Base-by-base conservation (phyloP, 495 filamentous ascomycete genomes). In the Ascodesmis nigricans region DNA sequence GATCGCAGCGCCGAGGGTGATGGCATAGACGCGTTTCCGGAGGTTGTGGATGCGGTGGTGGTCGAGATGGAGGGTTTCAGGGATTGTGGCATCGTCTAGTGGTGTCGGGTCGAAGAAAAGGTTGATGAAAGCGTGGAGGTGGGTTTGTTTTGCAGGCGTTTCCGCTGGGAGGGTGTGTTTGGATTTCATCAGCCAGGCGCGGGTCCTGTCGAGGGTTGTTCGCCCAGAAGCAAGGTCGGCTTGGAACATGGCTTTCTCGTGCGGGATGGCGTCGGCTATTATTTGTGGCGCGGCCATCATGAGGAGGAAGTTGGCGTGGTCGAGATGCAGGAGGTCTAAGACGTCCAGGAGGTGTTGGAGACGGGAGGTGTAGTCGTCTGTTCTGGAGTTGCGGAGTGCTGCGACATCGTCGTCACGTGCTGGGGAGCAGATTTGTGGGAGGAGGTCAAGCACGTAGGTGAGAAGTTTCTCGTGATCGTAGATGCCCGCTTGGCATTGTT, bases 401-500 rank as follows among this genome's bases (percentile, higher is more conserved):
- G 81, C 78, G 28, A 92, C 78, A 46, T 80, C 73, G 6, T 67
- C 71, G 42, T 97, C 87, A 1, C 87, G 67, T 37, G 81, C 75
- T 2, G 90, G 87, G 3, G 87, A 83, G 53, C 87, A 97, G 13
- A 97, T 75, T 45, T 77, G 77, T 10, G 90, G 90, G n/a, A 97
- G 62, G 24, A 97, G 71, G 22, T 64, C 65, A 20, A 73, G 71
- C 69, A 95, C 91, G 41, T 84, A 83, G 2, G 70, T 61, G 58
- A 95, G 95, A 58, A 97, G 92, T 13, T 68, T 73, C 43, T 84
- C 75, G 51, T 93, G 92, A 0, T 90, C 92, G 52, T 95, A 97
- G 29, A 69, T 66, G 9, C 87, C 83, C 29, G 67, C 69, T 19
- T 63, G 61, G 42, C 81, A 80, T 46, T 93, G 80, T 24, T 65